Base-by-base conservation (phyloP, 1,284 basidiomycete species). In the Austropuccinia psidii region DNA sequence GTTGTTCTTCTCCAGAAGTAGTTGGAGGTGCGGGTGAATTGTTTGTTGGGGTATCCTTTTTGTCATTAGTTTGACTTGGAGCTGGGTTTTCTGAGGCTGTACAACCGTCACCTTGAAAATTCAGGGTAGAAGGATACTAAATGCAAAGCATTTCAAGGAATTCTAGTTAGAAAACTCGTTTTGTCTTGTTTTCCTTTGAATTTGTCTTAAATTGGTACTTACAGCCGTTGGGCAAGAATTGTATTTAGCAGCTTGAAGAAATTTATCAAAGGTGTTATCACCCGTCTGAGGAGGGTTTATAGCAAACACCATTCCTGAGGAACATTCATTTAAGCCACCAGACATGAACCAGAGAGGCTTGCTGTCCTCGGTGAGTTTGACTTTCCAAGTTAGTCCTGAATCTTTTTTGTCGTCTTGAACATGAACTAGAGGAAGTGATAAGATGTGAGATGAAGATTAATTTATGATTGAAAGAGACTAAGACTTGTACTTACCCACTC, bases 321-420 rank as follows among this genome's bases (percentile, higher is more conserved):
- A 45, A 37, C 72, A 73, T 24, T 73, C 60, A 27, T 66, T 29
- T n/a, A 55, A 33, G 21, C 49, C 52, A 33, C 50, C 72, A 39
- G 60, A 73, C 72, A 73, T 73, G 52, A 73, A 73, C 72, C 72
- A 73, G 17, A 73, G 54, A 7, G 72, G 72, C 31, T 65, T 73
- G n/a, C 54, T 57, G 33, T 73, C 61, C 35, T 73, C 62, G 5
- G 62, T 66, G n/a, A 73, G 65, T 24, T 50, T 37, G 27, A 73
- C 58, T 24, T 41, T 73, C 61, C 61, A 73, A 17, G n/a, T 49
- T n/a, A 61, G 39, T 19, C 69, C 69, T 1, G 69, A 43, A 33
- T 35, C 49, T 54, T 62, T 73, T 15, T 60, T 35, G 27, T 37
- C 49, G 24, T 55, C 69, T 19, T 49, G 45, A n/a, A 73, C 69